Evolutionary conservation across 805 yeast genomes (phyloP).

Genomic region (Candida krabiensis): DNA sequence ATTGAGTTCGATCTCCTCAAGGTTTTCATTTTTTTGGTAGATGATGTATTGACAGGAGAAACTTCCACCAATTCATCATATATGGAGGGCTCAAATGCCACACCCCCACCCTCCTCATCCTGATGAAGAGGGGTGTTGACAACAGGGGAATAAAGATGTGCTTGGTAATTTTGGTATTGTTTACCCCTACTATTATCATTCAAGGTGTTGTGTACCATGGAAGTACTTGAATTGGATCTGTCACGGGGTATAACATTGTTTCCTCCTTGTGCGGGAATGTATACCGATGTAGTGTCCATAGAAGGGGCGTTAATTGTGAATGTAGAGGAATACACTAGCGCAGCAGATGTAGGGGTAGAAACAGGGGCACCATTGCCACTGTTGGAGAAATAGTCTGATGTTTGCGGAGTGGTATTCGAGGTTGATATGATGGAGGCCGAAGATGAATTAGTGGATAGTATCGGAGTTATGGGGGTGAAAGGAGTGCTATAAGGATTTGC

Average conservation of each 20-base stretch:
- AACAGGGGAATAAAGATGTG: constrained; percentile 16
- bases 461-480: constrained; percentile 25
- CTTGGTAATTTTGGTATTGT: constrained; percentile 3
- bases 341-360: neutral
- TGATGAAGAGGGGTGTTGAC: constrained; percentile 19
- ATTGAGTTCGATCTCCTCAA: constrained; percentile 30
- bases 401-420: constrained; percentile 4
- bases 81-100: constrained; percentile 1
- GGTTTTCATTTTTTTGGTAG: constrained; percentile 28
- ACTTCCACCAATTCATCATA: constrained; percentile 23
- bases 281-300: neutral
- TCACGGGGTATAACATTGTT: constrained; percentile 8
- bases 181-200: constrained; percentile 3
- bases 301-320: neutral
- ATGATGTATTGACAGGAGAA: constrained; percentile 27
- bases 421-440: constrained; percentile 16
- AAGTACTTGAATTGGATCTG: constrained; percentile 23
- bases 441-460: constrained; percentile 25
- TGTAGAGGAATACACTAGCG: constrained; percentile 3
- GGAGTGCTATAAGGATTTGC: constrained; percentile 6
- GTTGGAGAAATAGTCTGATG: constrained; percentile 3
- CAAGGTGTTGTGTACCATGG: constrained; percentile 8
- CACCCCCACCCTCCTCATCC: constrained; percentile 15
- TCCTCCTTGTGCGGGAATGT: neutral
- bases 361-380: neutral